Base-by-base conservation (phyloP, 192 early-diverging fungal genomes). In the Phycomyces nitens region DNA sequence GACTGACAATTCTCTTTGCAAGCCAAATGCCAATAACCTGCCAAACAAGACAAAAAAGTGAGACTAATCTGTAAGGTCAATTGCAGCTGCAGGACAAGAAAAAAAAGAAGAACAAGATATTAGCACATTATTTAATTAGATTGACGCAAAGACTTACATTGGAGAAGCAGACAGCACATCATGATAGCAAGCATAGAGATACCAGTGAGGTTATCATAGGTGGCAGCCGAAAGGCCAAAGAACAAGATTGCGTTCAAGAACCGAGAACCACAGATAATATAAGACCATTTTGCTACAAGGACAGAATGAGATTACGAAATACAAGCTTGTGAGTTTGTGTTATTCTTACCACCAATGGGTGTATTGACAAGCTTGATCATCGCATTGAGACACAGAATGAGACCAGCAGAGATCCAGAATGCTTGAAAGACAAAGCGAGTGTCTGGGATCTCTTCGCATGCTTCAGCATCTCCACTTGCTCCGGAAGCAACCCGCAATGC, bases 281-380 rank as follows among this genome's bases (percentile, higher is more conserved):
- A 26, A 4, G 70, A 66, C 64, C 64, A 66, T 16, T 29, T 50
- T 3, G 55, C 65, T 51, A 9, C 20, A 40, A 34, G 20, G 39
- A 9, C 9, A 15, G 24, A 43, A 27, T 34, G n/a, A 47, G 12
- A 47, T 18, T n/a, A 6, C 11, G 18, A 3, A 6, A 42, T 23
- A 43, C 40, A 15, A 42, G 57, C n/a, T 42, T 42, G 21, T 42
- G 10, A 42, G 6, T 24, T 15, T n/a, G 12, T 50, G 44, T 27
- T 23, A 29, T 50, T 50, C 42, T 26, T 43, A 18, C 60, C 60
- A n/a, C 29, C 55, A 40, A 66, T 54, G 12, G 64, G 64, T 11
- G 72, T 74, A 24, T 74, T 68, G 10, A 74, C 42, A 11, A 68
- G 52, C 50, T 74, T 74, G 29, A 74, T 74, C 16, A 74, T 29